Percentiles rank a stretch among this genome's conserved stretches.
These are phyloP conservation scores for Acanthochlamys bracteata DNA, from an alignment of 106 monocot genomes.

Conservation along the genomic window DNA sequence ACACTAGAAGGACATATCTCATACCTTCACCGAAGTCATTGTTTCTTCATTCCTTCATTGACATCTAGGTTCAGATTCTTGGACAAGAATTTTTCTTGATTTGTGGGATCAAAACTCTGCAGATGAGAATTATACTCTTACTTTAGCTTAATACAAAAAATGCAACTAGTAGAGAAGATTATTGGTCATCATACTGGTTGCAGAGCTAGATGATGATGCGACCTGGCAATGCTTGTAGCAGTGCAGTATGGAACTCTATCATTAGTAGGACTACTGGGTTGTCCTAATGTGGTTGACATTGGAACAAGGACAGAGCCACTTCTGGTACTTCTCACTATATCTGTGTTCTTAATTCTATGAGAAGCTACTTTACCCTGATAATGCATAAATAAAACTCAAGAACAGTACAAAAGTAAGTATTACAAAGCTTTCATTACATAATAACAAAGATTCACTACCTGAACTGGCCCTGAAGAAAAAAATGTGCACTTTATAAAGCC, in stretches of 20 bases:
- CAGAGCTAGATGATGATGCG: not conserved
- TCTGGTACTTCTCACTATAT: not conserved
- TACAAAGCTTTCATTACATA: not conserved
- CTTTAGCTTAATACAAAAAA: not conserved
- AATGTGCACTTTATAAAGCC: not conserved
- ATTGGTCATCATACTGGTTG: not conserved
- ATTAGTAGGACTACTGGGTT: not conserved
- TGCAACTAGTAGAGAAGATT: not conserved
- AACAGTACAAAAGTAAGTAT: not conserved
- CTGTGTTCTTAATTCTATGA: not conserved
- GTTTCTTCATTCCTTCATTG: not conserved
- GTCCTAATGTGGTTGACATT: not conserved
- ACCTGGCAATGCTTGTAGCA: not conserved
- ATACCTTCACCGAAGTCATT: too few relatives aligned
- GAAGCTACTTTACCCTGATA: not conserved
- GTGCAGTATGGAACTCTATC: not conserved
- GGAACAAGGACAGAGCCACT: not conserved
- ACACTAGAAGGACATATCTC: too few relatives aligned
- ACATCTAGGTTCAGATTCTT: not conserved
- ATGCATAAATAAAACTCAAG: not conserved
- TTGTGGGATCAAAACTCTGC: not conserved
- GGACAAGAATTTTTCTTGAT: not conserved
- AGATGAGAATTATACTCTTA: not conserved
- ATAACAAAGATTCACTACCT: not conserved
- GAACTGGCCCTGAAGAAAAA: not conserved